Conservation (phyloP, 2,329 filamentous ascomycete genomes). For the Davidsoniella neocaledoniae region DNA sequence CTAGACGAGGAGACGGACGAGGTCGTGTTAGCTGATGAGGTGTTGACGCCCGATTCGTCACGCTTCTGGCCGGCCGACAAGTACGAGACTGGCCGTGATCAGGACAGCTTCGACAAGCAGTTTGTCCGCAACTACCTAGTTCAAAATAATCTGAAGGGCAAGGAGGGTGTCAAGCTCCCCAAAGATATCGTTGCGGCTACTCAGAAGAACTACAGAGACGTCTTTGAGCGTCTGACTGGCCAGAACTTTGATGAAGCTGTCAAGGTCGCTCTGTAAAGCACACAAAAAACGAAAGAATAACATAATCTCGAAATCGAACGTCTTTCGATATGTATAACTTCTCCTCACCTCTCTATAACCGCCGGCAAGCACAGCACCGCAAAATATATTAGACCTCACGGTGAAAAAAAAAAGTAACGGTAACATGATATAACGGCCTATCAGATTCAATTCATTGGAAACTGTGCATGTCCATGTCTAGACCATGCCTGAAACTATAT, state of each 20-base stretch:
- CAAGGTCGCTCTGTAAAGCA: neutral
- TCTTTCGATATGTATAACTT: too few relatives aligned
- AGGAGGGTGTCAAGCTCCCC: conserved; percentile 35
- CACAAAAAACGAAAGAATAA: too few relatives aligned
- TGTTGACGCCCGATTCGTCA: conserved; percentile 67
- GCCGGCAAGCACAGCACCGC: too few relatives aligned
- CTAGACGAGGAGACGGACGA: conserved; percentile 18
- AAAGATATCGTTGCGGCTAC: conserved; percentile 55
- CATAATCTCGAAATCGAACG: too few relatives aligned
- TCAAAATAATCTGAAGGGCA: conserved; percentile 38
- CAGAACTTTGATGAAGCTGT: conserved; percentile 24
- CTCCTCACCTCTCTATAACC: too few relatives aligned
- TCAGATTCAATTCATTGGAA: too few relatives aligned
- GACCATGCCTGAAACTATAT: too few relatives aligned
- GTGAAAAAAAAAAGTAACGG: too few relatives aligned
- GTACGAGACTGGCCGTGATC: conserved; percentile 48
- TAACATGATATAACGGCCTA: too few relatives aligned
- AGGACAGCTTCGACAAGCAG: conserved; percentile 83
- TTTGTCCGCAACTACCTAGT: conserved; percentile 70
- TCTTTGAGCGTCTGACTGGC: conserved; percentile 49
- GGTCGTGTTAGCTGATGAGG: conserved; percentile 50
- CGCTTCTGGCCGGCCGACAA: conserved; percentile 69
- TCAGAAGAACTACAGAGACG: conserved; percentile 56
- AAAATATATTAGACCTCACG: too few relatives aligned
- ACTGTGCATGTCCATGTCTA: too few relatives aligned